A percentile compares a stretch with the other conserved stretches of the same genome.
Conservation (phyloP, 2,329 filamentous ascomycete genomes). For the Aspergillus neotritici region DNA sequence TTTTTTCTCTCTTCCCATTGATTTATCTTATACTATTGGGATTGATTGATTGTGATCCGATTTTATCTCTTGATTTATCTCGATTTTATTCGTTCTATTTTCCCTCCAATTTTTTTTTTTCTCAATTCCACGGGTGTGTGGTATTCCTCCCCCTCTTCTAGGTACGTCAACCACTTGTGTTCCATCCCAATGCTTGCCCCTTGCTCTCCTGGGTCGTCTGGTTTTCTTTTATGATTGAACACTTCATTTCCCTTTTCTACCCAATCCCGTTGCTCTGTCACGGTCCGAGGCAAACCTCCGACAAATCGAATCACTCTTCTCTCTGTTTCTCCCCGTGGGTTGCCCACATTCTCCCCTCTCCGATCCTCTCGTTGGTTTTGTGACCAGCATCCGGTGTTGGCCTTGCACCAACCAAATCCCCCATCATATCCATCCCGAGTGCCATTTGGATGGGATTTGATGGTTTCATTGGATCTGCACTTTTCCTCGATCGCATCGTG, state of each 20-base stretch:
- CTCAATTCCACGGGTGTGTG: conserved; percentile 13
- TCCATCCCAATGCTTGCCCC: conserved; percentile 1
- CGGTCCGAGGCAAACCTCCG: conserved; percentile 3
- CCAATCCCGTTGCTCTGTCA: conserved; percentile 16
- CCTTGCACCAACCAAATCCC: conserved; percentile 2
- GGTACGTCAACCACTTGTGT: conserved; percentile 15
- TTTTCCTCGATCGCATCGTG: too few relatives aligned
- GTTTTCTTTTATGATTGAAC: conserved; percentile 11
- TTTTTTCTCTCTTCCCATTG: too few relatives aligned
- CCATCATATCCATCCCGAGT: not conserved
- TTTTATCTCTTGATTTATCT: not conserved
- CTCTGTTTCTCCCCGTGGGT: conserved; percentile 2
- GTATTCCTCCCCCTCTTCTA: conserved; percentile 20
- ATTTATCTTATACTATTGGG: too few relatives aligned
- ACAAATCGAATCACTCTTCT: conserved; percentile 12
- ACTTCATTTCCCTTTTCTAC: conserved; percentile 10
- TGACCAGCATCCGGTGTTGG: conserved; percentile 7
- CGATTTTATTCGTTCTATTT: not conserved
- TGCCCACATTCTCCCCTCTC: conserved; percentile 8
- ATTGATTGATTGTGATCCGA: not conserved
- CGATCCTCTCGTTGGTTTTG: conserved; percentile 13
- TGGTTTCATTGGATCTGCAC: too few relatives aligned
- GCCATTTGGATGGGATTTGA: too few relatives aligned
- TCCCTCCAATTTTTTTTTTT: conserved; percentile 5
- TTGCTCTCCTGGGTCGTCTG: conserved; percentile 11